phyloP scores from a whole-genome alignment of 257 asterid species.

The Solanum rostratum region DNA sequence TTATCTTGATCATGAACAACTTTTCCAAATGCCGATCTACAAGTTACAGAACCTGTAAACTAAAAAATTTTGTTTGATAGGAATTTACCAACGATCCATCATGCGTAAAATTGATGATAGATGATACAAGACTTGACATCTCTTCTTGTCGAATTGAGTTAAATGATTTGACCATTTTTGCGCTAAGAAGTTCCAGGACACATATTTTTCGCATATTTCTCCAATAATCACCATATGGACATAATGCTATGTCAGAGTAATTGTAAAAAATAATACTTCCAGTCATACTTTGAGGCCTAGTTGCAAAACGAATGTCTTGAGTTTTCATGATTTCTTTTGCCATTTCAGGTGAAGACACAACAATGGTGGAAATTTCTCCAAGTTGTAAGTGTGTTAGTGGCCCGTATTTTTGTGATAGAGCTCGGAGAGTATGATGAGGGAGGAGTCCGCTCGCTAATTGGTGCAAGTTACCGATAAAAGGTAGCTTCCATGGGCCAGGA shows the following conservation, averaged over 20 bases:
- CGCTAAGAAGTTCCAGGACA: not conserved
- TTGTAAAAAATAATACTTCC: not conserved
- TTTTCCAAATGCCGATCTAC: slow-evolving; percentile 1
- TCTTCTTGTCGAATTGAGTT: slow-evolving; percentile 1
- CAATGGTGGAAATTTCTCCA: not conserved
- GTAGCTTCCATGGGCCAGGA: slow-evolving; percentile 1
- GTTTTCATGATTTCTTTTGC: slow-evolving; percentile 1
- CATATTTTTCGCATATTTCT: not conserved
- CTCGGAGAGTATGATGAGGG: not conserved
- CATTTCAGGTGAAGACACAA: not conserved
- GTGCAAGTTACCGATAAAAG: not conserved
- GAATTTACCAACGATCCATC: not conserved
- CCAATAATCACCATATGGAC: not conserved
- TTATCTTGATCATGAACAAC: not conserved
- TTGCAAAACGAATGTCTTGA: not conserved
- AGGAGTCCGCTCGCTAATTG: not conserved
- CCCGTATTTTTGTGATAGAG: not conserved
- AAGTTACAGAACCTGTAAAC: not conserved
- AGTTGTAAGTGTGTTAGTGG: not conserved
- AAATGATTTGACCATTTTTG: not conserved
- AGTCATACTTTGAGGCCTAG: not conserved
- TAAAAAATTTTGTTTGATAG: not conserved
- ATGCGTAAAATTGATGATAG: not conserved
- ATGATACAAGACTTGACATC: not conserved
- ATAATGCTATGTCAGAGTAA: not conserved